Base-by-base conservation (phyloP, 331 rosid species). In the Acacia pycnantha region DNA sequence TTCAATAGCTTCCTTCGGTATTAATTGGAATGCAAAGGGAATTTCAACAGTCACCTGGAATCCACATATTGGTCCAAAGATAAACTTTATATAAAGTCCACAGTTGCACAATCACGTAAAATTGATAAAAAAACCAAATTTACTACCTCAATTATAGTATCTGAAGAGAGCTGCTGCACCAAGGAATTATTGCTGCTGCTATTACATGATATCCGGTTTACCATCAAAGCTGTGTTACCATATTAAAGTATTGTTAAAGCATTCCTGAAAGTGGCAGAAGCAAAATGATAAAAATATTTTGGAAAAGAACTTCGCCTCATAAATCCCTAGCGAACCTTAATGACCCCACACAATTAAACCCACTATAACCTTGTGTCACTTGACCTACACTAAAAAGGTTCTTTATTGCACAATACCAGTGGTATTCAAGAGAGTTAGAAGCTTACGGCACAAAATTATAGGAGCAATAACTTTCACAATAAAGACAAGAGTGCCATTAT, bases 211-310 rank as follows among this genome's bases (percentile, higher is more conserved):
- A 95, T 88, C 84, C 85, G 87, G 89, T 95, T 95, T 88, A 93
- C 94, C 99, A 95, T 93, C 70, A 86, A 83, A 88, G 99, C 99
- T 95, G 98, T 94, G 89, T 89, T 87, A 93, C 91, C 90, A 90
- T 80, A 91, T 86, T 90, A 95, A 90, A 90, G 84, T 89, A 93
- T 87, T 88, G 91, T 93, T 90, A 95, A 89, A 84, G 81, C 82
- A 86, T 87, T 86, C 88, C 95, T 85, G 91, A 86, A 90, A 90
- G 86, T 85, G 75, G 88, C 81, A 90, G 85, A 83, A 88, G 81
- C 87, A 83, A 84, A 88, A 88, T 80, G 83, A 77, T 48, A 48
- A 48, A 13, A 46, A 37, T 33, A 6, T 29, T 27, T 24, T 18
- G 26, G 31, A 13, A 62, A 77, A 67, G 29, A 67, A 11, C 71